A percentile compares a stretch with the other conserved stretches of the same genome.
Conservation (phyloP, 352 stramenopile genomes). For the Halophytophthora polymorphica region DNA sequence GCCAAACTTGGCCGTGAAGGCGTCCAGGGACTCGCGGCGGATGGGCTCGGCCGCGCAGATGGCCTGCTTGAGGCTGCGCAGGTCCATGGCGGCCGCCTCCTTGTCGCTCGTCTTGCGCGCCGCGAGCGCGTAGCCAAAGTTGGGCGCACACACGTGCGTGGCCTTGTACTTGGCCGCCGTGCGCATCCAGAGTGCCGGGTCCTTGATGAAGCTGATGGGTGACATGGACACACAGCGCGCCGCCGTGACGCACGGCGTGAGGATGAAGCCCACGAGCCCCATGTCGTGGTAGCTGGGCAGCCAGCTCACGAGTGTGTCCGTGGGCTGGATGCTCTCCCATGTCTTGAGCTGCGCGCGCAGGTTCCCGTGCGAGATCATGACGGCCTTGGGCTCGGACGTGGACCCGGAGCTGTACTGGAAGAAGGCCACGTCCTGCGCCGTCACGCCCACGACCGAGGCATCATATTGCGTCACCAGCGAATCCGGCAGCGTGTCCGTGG, state of each 20-base stretch:
- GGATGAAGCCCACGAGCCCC: constrained; percentile 81
- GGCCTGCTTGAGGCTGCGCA: constrained; percentile 64
- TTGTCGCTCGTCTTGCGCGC: constrained; percentile 74
- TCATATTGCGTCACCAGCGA: constrained; percentile 52
- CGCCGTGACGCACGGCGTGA: constrained; percentile 52
- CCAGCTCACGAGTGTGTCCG: constrained; percentile 76
- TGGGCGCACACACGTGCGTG: constrained; percentile 73
- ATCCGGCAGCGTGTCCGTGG: constrained; percentile 57
- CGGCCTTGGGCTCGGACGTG: constrained; percentile 75
- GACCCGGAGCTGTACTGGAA: constrained; percentile 85
- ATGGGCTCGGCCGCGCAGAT: constrained; percentile 84
- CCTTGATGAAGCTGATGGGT: constrained; percentile 85
- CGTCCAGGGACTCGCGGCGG: constrained; percentile 67
- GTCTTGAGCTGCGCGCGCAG: constrained; percentile 69
- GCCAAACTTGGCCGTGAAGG: constrained; percentile 69
- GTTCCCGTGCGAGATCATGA: constrained; percentile 85
- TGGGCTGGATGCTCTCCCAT: constrained; percentile 58
- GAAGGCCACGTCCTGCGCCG: constrained; percentile 64
- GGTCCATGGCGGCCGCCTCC: constrained; percentile 53
- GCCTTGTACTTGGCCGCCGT: constrained; percentile 71
- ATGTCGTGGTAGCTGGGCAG: constrained; percentile 85
- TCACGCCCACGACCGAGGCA: constrained; percentile 38
- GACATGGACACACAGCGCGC: constrained; percentile 79
- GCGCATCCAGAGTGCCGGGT: constrained; percentile 80
- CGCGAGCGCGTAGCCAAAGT: constrained; percentile 77